These are phyloP conservation scores for Pseudogymnoascus sp. DNA, from an alignment of 2,329 filamentous ascomycete genomes.

Conservation along the genomic window DNA sequence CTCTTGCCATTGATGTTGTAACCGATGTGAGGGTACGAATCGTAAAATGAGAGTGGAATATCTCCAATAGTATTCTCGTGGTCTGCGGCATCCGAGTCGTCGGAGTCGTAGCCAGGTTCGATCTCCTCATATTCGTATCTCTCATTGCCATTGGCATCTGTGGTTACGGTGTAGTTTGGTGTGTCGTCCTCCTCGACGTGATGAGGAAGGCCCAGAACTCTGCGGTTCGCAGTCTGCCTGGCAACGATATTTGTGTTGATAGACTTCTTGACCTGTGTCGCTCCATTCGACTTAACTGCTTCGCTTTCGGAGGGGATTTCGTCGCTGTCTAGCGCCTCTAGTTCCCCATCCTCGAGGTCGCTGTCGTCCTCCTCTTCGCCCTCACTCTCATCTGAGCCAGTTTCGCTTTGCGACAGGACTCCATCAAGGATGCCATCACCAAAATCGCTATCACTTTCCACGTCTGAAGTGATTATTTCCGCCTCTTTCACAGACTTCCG, in stretches of 20 bases:
- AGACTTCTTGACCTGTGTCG: conserved; percentile 19
- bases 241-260: conserved; percentile 26
- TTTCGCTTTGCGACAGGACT: conserved; percentile 49
- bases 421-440: conserved; percentile 46
- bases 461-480: conserved; percentile 38
- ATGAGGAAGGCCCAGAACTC: background rate
- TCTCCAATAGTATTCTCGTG: conserved; percentile 87
- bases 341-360: conserved; percentile 33
- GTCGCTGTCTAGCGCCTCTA: conserved; percentile 39
- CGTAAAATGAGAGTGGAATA: conserved; percentile 91
- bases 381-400: conserved; percentile 45
- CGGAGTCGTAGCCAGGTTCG: conserved; percentile 89
- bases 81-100: conserved; percentile 77
- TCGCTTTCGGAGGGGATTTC: conserved; percentile 38
- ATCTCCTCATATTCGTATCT: conserved; percentile 93
- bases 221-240: conserved; percentile 11
- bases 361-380: conserved; percentile 39
- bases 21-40: conserved; percentile 94
- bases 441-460: conserved; percentile 54
- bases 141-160: conserved; percentile 81
- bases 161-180: conserved; percentile 49
- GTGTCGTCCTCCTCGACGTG: conserved; percentile 31
- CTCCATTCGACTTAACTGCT: conserved; percentile 24
- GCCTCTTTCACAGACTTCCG: conserved; percentile 55
- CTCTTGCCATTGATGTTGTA: conserved; percentile 99